Evolutionary conservation across 805 yeast species (phyloP).

Genomic region (Suhomyces sp.): DNA sequence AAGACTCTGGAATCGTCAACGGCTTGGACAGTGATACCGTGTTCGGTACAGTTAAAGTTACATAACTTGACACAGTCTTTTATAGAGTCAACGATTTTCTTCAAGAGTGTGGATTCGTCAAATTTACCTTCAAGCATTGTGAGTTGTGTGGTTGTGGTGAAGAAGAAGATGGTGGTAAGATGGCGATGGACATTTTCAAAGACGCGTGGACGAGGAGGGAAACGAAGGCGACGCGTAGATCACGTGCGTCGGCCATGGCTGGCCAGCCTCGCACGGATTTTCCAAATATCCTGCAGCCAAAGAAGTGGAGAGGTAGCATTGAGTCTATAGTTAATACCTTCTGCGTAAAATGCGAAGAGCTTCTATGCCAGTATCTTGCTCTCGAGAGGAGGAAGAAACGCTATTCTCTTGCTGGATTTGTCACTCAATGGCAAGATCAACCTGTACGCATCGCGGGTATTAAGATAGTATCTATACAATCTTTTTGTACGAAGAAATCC

Average conservation of each 20-base stretch:
- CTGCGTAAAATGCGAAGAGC: background rate
- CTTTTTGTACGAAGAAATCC: constrained; percentile 76
- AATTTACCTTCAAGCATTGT: constrained; percentile 95
- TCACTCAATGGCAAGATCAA: constrained; percentile 77
- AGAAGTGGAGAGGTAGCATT: background rate
- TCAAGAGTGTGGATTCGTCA: constrained; percentile 86
- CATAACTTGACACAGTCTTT: constrained; percentile 93
- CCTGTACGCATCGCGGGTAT: constrained; percentile 90
- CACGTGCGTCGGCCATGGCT: background rate
- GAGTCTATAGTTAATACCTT: background rate
- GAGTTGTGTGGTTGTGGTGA: background rate
- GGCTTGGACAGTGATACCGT: constrained; percentile 94
- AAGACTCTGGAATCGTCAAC: constrained; percentile 96
- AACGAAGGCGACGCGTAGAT: background rate
- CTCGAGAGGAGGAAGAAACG: constrained; percentile 37
- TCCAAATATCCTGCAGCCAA: background rate
- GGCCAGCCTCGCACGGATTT: background rate
- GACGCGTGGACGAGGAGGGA: background rate
- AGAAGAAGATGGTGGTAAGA: background rate
- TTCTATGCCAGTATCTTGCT: background rate
- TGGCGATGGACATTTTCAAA: background rate
- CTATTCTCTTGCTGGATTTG: constrained; percentile 45
- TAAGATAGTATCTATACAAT: constrained; percentile 80
- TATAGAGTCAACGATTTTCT: constrained; percentile 89
- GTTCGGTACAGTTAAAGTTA: constrained; percentile 94